Conservation (phyloP, 768 basidiomycete genomes). For the Kondoa subrosea region DNA sequence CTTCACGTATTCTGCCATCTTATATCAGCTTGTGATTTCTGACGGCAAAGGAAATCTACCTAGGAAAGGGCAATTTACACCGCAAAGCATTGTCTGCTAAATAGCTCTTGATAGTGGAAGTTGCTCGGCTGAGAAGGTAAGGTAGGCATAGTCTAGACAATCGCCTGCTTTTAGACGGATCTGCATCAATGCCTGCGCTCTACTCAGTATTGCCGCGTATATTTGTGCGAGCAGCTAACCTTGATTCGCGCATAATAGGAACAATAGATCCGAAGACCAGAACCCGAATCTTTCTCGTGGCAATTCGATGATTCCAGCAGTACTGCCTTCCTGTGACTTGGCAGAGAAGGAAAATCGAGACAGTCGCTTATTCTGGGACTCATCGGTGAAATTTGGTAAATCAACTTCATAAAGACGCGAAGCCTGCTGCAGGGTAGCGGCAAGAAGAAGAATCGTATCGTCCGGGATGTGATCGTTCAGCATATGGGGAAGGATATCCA, state of each 20-base stretch:
- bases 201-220: neutral
- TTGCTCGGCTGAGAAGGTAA: conserved; percentile 59
- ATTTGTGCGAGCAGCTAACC: conserved; percentile 25
- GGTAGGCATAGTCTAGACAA: conserved; percentile 59
- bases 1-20: conserved; percentile 53
- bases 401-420: conserved; percentile 45
- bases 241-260: conserved; percentile 55
- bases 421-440: conserved; percentile 54
- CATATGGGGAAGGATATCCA: conserved; percentile 58
- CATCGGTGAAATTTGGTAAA: neutral
- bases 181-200: conserved; percentile 2
- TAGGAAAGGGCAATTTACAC: conserved; percentile 73
- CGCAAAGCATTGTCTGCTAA: conserved; percentile 69
- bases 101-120: conserved; percentile 49
- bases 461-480: conserved; percentile 56
- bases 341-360: neutral
- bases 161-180: conserved; percentile 32
- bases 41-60: conserved; percentile 37
- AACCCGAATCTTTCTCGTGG: conserved; percentile 75
- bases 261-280: conserved; percentile 80
- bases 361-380: neutral
- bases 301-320: conserved; percentile 18
- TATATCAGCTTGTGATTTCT: neutral
- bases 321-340: conserved; percentile 16
- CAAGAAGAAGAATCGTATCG: conserved; percentile 48